Evolutionary conservation across 768 basidiomycete species (phyloP).

Genomic region (Trametes maxima): DNA sequence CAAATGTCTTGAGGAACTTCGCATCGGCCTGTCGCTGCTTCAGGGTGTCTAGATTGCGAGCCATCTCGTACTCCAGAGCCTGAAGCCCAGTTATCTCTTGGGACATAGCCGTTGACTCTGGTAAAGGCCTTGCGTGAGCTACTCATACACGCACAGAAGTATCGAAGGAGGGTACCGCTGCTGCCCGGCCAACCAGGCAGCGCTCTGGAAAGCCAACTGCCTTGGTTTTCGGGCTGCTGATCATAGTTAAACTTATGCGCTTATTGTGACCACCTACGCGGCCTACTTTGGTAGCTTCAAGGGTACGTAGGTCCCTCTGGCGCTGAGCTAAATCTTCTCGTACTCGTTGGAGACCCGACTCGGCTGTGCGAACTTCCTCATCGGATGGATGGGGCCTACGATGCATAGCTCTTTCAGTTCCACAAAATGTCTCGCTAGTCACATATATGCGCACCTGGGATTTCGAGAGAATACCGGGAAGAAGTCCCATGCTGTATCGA

Average conservation of each 20-base stretch:
- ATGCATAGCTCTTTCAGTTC: neutral
- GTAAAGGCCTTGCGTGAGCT: neutral
- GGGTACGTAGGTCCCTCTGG: slow-evolving; percentile 37
- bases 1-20: slow-evolving; percentile 54
- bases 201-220: slow-evolving; percentile 52
- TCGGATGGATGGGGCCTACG: slow-evolving; percentile 43
- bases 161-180: slow-evolving; percentile 30
- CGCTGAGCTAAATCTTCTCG: slow-evolving; percentile 56
- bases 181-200: slow-evolving; percentile 53
- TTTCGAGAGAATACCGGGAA: slow-evolving; percentile 45
- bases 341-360: slow-evolving; percentile 60
- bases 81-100: slow-evolving; percentile 68
- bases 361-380: slow-evolving; percentile 53
- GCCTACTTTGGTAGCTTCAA: slow-evolving; percentile 35
- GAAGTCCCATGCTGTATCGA: slow-evolving; percentile 66
- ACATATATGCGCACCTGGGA: slow-evolving; percentile 25
- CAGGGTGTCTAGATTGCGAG: slow-evolving; percentile 53
- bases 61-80: slow-evolving; percentile 70
- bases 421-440: neutral
- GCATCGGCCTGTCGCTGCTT: slow-evolving; percentile 51
- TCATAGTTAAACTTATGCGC: neutral
- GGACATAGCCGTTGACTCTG: slow-evolving; percentile 41
- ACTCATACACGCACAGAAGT: no score
- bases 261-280: neutral
- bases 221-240: slow-evolving; percentile 20